Evolutionary conservation across 148 eudicot species (phyloP).

Genomic region (Tetragonia tetragonoides): DNA sequence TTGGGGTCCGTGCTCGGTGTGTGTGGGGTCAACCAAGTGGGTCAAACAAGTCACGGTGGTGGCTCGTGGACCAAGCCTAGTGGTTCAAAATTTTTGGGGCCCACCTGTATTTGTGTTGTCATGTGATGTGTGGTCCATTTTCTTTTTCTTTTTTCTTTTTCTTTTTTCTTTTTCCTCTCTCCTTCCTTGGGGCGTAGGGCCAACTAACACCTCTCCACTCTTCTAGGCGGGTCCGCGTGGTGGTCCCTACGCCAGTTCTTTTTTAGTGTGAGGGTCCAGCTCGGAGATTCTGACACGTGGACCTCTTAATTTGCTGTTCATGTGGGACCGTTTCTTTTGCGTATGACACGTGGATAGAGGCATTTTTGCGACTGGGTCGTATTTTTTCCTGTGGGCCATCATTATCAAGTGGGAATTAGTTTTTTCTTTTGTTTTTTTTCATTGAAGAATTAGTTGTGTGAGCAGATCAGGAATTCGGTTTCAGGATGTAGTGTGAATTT

Average conservation of each 20-base stretch:
- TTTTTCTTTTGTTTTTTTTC: too few relatives aligned
- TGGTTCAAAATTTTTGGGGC: constrained; percentile 24
- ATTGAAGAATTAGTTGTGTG: too few relatives aligned
- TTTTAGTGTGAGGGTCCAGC: constrained; percentile 6
- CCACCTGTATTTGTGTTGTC: neutral
- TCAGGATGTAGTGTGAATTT: too few relatives aligned
- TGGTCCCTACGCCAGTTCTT: constrained; percentile 5
- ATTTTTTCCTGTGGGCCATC: neutral
- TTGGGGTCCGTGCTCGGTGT: constrained; percentile 22
- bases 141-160: neutral
- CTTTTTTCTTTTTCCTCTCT: neutral
- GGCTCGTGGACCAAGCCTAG: constrained; percentile 34
- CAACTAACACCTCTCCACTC: constrained; percentile 10
- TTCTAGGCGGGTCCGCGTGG: constrained; percentile 18
- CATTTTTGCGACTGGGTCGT: neutral
- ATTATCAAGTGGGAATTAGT: too few relatives aligned
- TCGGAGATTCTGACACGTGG: constrained; percentile 14
- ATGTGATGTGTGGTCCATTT: constrained; percentile 2
- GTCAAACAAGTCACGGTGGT: constrained; percentile 22
- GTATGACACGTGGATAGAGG: constrained; percentile 1
- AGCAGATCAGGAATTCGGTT: too few relatives aligned
- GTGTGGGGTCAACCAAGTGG: constrained; percentile 19
- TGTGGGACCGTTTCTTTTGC: neutral
- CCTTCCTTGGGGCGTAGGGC: constrained; percentile 14
- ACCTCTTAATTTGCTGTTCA: too few relatives aligned